phyloP scores from a whole-genome alignment of 2,329 filamentous ascomycete genomes.

The Epichloe typhina region DNA sequence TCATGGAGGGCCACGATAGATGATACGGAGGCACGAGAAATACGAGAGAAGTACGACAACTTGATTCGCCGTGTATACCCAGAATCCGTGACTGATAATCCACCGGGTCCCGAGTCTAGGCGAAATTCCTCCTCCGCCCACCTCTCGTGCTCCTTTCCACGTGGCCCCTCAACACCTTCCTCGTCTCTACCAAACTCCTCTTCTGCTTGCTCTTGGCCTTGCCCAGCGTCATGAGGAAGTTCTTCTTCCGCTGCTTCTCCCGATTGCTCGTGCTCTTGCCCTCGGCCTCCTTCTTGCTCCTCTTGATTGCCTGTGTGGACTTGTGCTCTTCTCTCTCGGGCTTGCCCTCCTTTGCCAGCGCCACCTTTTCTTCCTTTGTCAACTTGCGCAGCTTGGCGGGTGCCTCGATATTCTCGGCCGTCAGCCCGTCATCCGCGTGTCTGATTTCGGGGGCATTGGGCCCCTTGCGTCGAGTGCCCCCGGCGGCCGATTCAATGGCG shows the following conservation, averaged over 20 bases:
- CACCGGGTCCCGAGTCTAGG: not conserved
- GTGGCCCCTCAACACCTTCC: slow-evolving; percentile 68
- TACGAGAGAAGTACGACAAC: too few species aligned
- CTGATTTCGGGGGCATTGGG: slow-evolving; percentile 36
- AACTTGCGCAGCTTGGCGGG: slow-evolving; percentile 68
- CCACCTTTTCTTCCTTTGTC: slow-evolving; percentile 82
- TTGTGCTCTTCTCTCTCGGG: slow-evolving; percentile 69
- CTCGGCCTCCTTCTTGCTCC: slow-evolving; percentile 74
- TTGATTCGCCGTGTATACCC: too few species aligned
- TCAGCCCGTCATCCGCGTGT: slow-evolving; percentile 78
- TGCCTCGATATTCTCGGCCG: slow-evolving; percentile 83
- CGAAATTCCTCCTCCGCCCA: slow-evolving; percentile 61
- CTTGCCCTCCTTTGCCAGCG: slow-evolving; percentile 70
- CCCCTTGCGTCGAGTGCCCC: slow-evolving; percentile 29
- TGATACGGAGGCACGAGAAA: too few species aligned
- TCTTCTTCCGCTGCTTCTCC: slow-evolving; percentile 95
- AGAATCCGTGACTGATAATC: not conserved
- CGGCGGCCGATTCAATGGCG: slow-evolving; percentile 52
- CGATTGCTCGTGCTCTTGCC: slow-evolving; percentile 96
- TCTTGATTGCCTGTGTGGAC: slow-evolving; percentile 69
- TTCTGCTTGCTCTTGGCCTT: slow-evolving; percentile 96
- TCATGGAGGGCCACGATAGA: too few species aligned
- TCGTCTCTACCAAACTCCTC: slow-evolving; percentile 78
- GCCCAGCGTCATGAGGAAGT: slow-evolving; percentile 94
- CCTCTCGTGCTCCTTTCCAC: slow-evolving; percentile 73